Base-by-base conservation (phyloP, 2,329 filamentous ascomycete genomes). In the Penicillium brevicompactum region DNA sequence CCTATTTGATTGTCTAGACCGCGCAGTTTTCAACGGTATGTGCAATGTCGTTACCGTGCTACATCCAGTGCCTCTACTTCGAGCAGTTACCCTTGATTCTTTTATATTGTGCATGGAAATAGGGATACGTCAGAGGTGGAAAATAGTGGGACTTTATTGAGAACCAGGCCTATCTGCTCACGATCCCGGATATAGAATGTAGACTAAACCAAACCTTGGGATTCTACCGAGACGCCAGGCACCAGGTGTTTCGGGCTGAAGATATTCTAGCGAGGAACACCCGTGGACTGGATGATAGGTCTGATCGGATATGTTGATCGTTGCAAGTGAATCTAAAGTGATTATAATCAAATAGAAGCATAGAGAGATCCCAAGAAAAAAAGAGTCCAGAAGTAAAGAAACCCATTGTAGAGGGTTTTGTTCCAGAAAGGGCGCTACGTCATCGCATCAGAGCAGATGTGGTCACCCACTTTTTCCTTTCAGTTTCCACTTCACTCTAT, bases 401-500 rank as follows among this genome's bases (percentile, higher is more conserved):
- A 4, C 31, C 30, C 4, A 11, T 34, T 11, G 31, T 34, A 11
- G 31, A 11, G 13, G 24, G 24, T 27, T 27, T 27, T 5, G 4
- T 5, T 6, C 24, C 24, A 27, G 8, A 27, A 27, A 27, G 8
- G 24, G 24, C 49, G 9, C 44, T 34, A 34, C 34, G 53, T 52
- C 49, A 41, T 40, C 48, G 42, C 43, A 45, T 46, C 46, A 21
- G 46, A 42, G 44, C 48, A 42, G 31, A 38, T 40, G 34, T 37
- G 34, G 41, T 14, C 30, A 41, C 50, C 18, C 21, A 31, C 41
- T 24, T 40, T 49, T 51, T 16, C 51, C 27, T 37, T 42, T 21
- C 56, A 49, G 22, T 51, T 27, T 22, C 49, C 46, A 44, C 49
- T 50, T 53, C 47, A 53, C 48, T 38, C 46, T 46, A 55, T 46